Base-by-base conservation (phyloP, 2,329 filamentous ascomycete genomes). In the Monilinia laxa region DNA sequence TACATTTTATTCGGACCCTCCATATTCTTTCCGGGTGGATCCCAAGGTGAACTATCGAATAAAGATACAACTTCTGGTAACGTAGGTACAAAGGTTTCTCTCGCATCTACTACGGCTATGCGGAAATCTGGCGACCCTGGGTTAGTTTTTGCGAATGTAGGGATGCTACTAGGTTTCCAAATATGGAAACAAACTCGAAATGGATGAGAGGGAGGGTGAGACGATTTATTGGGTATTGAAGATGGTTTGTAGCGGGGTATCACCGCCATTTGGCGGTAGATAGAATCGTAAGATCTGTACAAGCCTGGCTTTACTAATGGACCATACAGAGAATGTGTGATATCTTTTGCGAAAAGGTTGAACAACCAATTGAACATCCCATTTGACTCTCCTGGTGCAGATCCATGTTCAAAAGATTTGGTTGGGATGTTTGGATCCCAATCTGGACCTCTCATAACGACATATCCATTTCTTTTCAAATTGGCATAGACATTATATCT, bases 401-500 rank as follows among this genome's bases (percentile, higher is more conserved):
- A 23, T 16, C 55, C 49, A 9, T 64, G 40, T 18, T 23, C 52
- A 18, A 51, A 47, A 53, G 31, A 62, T 54, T 68, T 71, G 47
- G 70, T 67, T 62, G 71, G 65, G 62, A 68, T 65, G 62, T 69
- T 12, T 74, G 76, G 67, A 77, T 79, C 77, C 81, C 79, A 83
- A 18, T 79, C 83, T 62, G 85, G 84, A 1, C 91, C 90, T 65
- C 94, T 86, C 68, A 90, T 81, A 23, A 98, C 86, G 60, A 90
- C 85, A 79, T 96, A 98, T 23, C 95, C 94, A 47, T 86, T 82
- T 62, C 95, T 85, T 76, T 90, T 95, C 73, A 99, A 81, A 64
- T 93, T 89, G 0, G 92, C 85, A 77, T 93, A 99, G 38, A 98
- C 94, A 60, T 90, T 91, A 73, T 92, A 98, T 74, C 92, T 87